Base-by-base conservation (phyloP, 2,329 filamentous ascomycete genomes). In the Graphium sp. region DNA sequence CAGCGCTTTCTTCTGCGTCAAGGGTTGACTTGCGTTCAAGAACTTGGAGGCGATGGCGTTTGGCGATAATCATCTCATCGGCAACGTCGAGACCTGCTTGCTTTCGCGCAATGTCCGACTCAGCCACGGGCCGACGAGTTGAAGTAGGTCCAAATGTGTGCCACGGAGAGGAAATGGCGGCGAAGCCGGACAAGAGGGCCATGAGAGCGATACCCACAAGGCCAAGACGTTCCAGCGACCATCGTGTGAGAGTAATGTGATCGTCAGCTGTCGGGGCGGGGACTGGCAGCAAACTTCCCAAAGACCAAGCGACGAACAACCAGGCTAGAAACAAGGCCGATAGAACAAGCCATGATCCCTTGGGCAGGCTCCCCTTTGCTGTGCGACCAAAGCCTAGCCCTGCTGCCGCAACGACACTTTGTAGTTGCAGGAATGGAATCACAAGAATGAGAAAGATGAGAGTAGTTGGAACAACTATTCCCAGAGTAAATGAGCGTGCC, bases 101-200 rank as follows among this genome's bases (percentile, higher is more conserved):
- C 46, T 87, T 89, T 28, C 83, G 66, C 27, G 68, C 59, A 26
- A 92, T 65, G 38, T 87, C 79, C 7, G 69, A 61, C 28, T 91
- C 81, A 0, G 75, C 74, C 12, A 84, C 68, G 4, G 67, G 67
- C 18, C 66, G 61, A 28, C 55, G 56, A 9, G 35, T 33, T 11
- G 31, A 25, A 3, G 30, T 20, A 1, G 30, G 24, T 15, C 72
- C 66, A 50, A 91, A 82, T 1, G 71, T 81, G 44, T 91, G 78
- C 81, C 83, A 92, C 2, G 84, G 72, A 2, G 79, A 77, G 15
- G 79, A 85, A 19, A 91, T 78, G n/a, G 81, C 81, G 5, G 83
- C 83, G 42, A 91, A 92, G 0, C 83, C 83, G 6, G 82, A 82
- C n/a, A 92, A 58, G 10, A 85, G 63, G 11, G 82, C 83, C 81